Base-by-base conservation (phyloP, 163 green algal species). In the Coccomyxa subellipsoidea region DNA sequence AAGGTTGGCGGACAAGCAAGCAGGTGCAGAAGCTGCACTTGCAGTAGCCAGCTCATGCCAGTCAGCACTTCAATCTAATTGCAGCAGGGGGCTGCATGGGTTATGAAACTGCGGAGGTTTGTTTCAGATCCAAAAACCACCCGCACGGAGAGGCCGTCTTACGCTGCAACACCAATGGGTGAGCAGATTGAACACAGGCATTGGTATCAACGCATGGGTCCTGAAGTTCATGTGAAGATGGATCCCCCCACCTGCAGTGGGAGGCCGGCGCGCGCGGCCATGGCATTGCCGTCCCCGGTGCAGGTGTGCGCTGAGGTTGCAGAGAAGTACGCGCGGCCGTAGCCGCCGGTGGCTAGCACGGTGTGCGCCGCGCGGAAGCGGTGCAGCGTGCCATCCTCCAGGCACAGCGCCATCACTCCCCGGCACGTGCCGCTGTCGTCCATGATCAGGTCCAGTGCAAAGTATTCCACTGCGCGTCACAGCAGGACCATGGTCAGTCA, bases 371-470 rank as follows among this genome's bases (percentile, higher is more conserved):
- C 76, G 18, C 87, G 90, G 88, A 99, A 99, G 82, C 97, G 91
- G 90, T 99, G 97, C 25, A 99, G 78, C 0, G 95, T 98, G 81
- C 97, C 97, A 84, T 99, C 97, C 90, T 99, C 97, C 87, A 98
- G 92, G 90, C 97, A 99, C 75, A 99, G 89, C 7, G 97, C 97
- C 38, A 93, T 94, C 5, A 98, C 87, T 59, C 95, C 95, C 25
- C 86, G 78, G 85, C 95, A 98, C 3, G 73, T 69, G 80, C 96
- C 96, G 40, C 96, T 89, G 18, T 92, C 66, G 84, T 98, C 94
- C 96, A 99, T 99, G 82, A 99, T 97, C 38, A 99, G 90, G 86
- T 99, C 97, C 76, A 99, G 85, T 0, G 95, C 95, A 91, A 98
- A 97, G 90, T 98, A 98, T 86, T 98, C 95, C 15, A 98, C 95